Evolutionary conservation across 345 rosid species (phyloP).

Genomic region (Arabidopsis suecica): DNA sequence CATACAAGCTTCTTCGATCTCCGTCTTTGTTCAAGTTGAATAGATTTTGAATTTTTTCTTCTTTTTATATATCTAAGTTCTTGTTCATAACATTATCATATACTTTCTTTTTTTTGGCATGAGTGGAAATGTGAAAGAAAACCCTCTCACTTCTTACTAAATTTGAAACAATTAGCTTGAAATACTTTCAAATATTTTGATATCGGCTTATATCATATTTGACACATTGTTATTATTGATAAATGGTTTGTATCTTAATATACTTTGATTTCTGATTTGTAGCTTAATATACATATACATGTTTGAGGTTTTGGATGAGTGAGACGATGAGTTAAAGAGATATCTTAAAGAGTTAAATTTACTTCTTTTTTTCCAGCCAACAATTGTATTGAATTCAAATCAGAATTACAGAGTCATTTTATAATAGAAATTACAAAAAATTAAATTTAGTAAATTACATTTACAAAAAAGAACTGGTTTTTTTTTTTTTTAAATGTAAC

Average conservation of each 20-base stretch:
- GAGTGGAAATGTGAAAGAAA: slow-evolving; percentile 24
- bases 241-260: neutral
- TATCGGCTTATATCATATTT: slow-evolving; percentile 9
- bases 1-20: slow-evolving; percentile 52
- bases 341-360: neutral
- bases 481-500: too few relatives aligned
- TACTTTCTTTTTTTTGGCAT: neutral
- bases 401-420: too few relatives aligned
- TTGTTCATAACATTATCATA: slow-evolving; percentile 30
- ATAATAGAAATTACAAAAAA: neutral
- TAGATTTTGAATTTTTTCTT: slow-evolving; percentile 20
- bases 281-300: neutral
- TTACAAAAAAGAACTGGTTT: neutral
- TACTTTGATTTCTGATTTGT: neutral
- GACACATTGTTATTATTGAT: slow-evolving; percentile 1
- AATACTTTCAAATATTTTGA: neutral
- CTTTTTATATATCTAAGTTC: neutral
- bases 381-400: too few relatives aligned
- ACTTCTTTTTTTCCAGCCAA: too few relatives aligned
- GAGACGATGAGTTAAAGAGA: neutral
- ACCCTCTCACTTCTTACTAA: neutral
- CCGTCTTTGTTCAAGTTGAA: slow-evolving; percentile 51
- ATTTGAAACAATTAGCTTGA: slow-evolving; percentile 18
- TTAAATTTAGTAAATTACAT: neutral
- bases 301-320: neutral